Conservation (phyloP, 192 early-diverging fungal genomes). For the Phlyctochytrium arcticum region DNA sequence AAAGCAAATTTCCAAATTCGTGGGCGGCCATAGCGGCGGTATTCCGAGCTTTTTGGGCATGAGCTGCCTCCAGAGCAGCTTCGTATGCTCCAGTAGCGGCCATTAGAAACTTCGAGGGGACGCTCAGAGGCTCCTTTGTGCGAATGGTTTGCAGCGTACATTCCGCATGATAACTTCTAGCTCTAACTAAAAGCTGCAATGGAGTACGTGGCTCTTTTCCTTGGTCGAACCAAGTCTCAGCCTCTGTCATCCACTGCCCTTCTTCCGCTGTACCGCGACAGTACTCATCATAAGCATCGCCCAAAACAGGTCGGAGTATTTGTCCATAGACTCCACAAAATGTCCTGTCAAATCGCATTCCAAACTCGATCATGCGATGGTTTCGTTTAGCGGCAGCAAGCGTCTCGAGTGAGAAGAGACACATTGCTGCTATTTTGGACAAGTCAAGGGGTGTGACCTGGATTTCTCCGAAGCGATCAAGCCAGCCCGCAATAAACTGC, state of each 20-base stretch:
- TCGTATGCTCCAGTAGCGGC: constrained; percentile 10
- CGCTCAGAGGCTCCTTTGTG: background rate
- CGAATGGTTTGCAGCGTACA: background rate
- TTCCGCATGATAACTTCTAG: constrained; percentile 1
- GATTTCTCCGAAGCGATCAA: constrained; percentile 11
- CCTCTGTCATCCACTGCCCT: background rate
- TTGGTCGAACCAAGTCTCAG: constrained; percentile 3
- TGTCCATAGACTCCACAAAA: constrained; percentile 9
- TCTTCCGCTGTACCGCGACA: background rate
- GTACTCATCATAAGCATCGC: background rate
- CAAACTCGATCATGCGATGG: constrained; percentile 21
- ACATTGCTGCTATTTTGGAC: constrained; percentile 1
- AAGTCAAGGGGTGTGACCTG: constrained; percentile 18
- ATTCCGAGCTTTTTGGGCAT: background rate
- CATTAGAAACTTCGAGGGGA: background rate
- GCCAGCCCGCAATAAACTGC: constrained; percentile 20
- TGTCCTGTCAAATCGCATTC: constrained; percentile 11
- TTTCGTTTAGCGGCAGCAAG: constrained; percentile 12
- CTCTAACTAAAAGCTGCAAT: background rate
- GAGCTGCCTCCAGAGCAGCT: background rate
- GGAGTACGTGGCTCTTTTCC: background rate
- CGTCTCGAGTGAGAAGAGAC: constrained; percentile 24
- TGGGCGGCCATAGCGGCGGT: background rate
- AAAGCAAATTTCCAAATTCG: constrained; percentile 23
- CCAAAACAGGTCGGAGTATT: constrained; percentile 13